Evolutionary conservation across 2,329 filamentous ascomycete species (phyloP), one percentile per base, ranked within the genome.

Genomic region (Volutella citrinella): DNA sequence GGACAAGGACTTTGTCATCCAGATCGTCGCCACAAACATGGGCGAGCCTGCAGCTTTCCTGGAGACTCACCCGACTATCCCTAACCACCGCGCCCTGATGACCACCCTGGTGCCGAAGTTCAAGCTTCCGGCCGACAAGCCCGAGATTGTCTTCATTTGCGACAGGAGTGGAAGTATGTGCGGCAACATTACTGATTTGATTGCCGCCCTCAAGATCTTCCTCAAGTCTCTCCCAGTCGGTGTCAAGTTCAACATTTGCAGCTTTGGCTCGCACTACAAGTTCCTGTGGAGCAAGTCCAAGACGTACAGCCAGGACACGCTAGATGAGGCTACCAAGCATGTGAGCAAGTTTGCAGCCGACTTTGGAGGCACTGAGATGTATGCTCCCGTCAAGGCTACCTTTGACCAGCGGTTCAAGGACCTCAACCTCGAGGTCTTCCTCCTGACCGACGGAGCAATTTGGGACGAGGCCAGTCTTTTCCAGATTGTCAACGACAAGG

Each of bases 61-160:
- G 2, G 84, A 88, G 54, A 72, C 64, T 0, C 83, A 88, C 45
- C 73, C 81, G 0, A 72, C 63, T 0, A 66, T 84, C 4, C 64
- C 72, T 0, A 67, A 76, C 34, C 79, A 84, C 30, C 70, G 77
- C 5, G 82, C 83, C 1, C 53, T 88, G 38, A 86, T 89, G 82
- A 65, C 74, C 1, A 85, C 82, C 0, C 63, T 88, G 1, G 80
- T 87, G 0, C 84, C 84, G 3, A 80, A 78, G 42, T 86, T 87
- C 59, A 66, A 68, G n/a, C 61, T 86, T 0, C 75, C 77, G 0
- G 53, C 69, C 0, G 65, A 70, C 8, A 59, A 56, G 34, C 66
- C 69, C 5, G 84, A 89, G 52, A 71, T 89, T 15, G 75, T 88
- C 13, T 87, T 89, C 45, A 63, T 89, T 5, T 82, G 80, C 35